Evolutionary conservation across 1,284 basidiomycete species (phyloP), one percentile per base, ranked within the genome.

Genomic region (Vanrija sp.): DNA sequence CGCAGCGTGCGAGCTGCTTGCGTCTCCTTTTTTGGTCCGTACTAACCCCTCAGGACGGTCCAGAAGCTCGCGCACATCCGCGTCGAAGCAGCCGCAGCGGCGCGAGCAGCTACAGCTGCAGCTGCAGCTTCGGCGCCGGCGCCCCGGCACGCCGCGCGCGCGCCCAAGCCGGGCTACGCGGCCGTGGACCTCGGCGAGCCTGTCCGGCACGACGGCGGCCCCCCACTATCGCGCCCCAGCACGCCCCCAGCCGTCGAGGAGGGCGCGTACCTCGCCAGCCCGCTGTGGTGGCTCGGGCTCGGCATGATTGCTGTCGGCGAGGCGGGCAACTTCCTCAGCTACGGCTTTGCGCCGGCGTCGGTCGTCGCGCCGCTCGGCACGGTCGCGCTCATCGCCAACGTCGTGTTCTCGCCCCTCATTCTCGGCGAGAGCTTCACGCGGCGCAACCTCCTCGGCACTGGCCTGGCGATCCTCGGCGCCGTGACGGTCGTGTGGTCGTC

Each of bases 281-380:
- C 86, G 69, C 69, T 94, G 57, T 98, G 94, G 94, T 96, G 94
- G 92, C 67, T 83, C 7, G 95, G 95, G 0, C 87, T 98, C 60
- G 67, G 84, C 12, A 80, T 97, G 45, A 95, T 98, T 86, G 89
- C 90, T 61, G 60, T 96, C 12, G 95, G 95, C 15, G 95, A 98
- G 78, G 76, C 85, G 23, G 90, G 91, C 14, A 97, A 97, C 71
- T 97, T 97, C 60, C 83, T 92, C 53, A 88, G 89, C 1, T 97
- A 91, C 64, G 88, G 84, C 1, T 89, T 87, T 61, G 87, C 94
- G 6, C 94, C 95, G 4, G 93, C 94, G 8, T 91, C 88, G 19
- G 80, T 97, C 14, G 92, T 98, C n/a, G 94, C 95, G 1, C 95
- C 94, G 18, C 81, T 98, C 7, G 93, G 94, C 29, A 94, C 91